phyloP scores from a whole-genome alignment of 805 yeast genomes.

The Starmerella vitae region DNA sequence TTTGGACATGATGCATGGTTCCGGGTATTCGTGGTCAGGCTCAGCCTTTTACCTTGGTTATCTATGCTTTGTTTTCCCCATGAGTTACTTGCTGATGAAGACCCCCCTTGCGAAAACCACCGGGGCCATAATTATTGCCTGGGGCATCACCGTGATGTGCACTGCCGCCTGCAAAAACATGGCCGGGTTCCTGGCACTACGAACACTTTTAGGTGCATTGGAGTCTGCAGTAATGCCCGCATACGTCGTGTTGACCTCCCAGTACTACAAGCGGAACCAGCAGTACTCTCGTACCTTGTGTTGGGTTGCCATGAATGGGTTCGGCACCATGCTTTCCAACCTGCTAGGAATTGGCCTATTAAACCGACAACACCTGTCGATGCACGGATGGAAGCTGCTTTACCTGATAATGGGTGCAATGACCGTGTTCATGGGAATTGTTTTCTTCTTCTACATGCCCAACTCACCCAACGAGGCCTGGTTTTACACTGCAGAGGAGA shows the following conservation, averaged over 20 bases:
- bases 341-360: constrained; percentile 21
- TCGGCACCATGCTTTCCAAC: constrained; percentile 30
- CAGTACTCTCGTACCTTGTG: constrained; percentile 35
- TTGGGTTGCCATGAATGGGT: constrained; percentile 35
- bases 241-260: constrained; percentile 41
- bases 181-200: constrained; percentile 34
- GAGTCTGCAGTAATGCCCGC: constrained; percentile 46
- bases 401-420: constrained; percentile 48
- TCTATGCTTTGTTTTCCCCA: constrained; percentile 41
- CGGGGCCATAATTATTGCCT: constrained; percentile 35
- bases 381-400: constrained; percentile 47
- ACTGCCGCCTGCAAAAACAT: constrained; percentile 34
- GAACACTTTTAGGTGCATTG: constrained; percentile 38
- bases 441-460: constrained; percentile 40
- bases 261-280: constrained; percentile 39
- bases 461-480: constrained; percentile 36
- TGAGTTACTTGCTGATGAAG: constrained; percentile 35
- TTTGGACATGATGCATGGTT: constrained; percentile 1
- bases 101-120: constrained; percentile 43
- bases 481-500: constrained; percentile 33
- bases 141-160: constrained; percentile 46
- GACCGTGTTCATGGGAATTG: constrained; percentile 39
- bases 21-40: constrained; percentile 33
- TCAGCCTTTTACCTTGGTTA: constrained; percentile 51
- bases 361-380: constrained; percentile 8